Evolutionary conservation across 345 rosid species (phyloP), one percentile per base, ranked within the genome.

Genomic region (Populus ilicifolia): DNA sequence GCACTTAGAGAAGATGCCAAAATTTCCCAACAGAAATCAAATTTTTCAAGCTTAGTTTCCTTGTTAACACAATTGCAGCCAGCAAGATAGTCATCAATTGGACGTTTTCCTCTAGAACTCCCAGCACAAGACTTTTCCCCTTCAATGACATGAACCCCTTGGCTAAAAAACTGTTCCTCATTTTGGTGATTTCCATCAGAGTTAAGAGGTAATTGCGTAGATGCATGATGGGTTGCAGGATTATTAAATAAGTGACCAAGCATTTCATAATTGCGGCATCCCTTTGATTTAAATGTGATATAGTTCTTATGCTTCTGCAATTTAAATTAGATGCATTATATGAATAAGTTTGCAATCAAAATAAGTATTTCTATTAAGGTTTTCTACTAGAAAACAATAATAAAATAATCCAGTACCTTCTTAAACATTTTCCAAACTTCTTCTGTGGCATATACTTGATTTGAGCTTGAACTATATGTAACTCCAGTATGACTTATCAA

Each of bases 371-470:
- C 44, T 41, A 10, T 0, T 10, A 10, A 41, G 44, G 44, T 41
- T 41, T 41, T 41, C 44, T 41, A 41, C 44, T 41, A 41, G 44
- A 36, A 39, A 11, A 23, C n/a, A 10, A 16, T 3, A 11, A 43
- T n/a, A 0, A 69, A 16, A 14, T 17, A 67, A 67, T 35, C 43
- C 16, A 20, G 8, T 68, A 38, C 48, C 4, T 68, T 10, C 21
- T 14, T 38, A 68, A 68, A 68, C 71, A 68, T 38, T 68, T 68
- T 12, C 48, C 50, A 68, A 68, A 68, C 27, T 36, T 68, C 21
- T 8, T 67, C 21, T 16, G 43, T 18, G 16, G 39, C 39, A 65
- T 27, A 29, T 1, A 65, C 17, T 1, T 9, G 20, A 11, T 67
- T 67, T 68, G 71, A 38, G 23, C 23, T 68, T 14, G 71, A 68